These are phyloP conservation scores for Aspergillus sparsus DNA, from an alignment of 495 filamentous ascomycete species.

Conservation along the genomic window DNA sequence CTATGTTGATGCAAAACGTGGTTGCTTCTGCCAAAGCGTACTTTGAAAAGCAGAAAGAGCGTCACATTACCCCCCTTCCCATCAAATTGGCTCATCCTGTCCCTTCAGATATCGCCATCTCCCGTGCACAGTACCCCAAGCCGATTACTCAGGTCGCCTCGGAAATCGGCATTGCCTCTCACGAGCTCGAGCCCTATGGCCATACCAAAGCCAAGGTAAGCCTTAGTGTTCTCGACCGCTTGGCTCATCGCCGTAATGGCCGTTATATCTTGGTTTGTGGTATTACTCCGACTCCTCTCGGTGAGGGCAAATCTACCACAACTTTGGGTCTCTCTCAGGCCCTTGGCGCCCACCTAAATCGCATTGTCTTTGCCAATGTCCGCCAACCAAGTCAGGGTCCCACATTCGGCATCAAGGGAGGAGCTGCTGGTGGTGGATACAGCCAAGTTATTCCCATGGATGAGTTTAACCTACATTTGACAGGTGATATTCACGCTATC, in stretches of 20 bases:
- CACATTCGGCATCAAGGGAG: conserved; percentile 98
- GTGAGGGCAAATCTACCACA: conserved; percentile 98
- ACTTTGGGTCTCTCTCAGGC: conserved; percentile 94
- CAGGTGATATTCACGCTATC: conserved; percentile 97
- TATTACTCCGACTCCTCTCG: conserved; percentile 96
- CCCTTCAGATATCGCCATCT: conserved; percentile 92
- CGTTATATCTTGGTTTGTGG: conserved; percentile 90
- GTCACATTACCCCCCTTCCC: conserved; percentile 75
- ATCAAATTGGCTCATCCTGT: conserved; percentile 74
- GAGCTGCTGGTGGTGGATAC: conserved; percentile 94
- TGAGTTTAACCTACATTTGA: conserved; percentile 97
- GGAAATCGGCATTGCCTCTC: conserved; percentile 80
- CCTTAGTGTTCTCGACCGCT: conserved; percentile 74
- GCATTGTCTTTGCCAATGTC: conserved; percentile 92
- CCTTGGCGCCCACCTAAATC: conserved; percentile 83
- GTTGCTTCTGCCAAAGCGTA: conserved; percentile 77
- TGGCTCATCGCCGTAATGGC: conserved; percentile 83
- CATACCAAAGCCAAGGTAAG: conserved; percentile 94
- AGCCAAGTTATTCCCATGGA: conserved; percentile 99
- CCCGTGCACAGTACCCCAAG: conserved; percentile 85
- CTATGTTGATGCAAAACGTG: conserved; percentile 93
- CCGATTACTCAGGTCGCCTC: conserved; percentile 78
- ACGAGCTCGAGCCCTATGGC: conserved; percentile 93
- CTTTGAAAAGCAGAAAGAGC: conserved; percentile 77
- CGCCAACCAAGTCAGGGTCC: conserved; percentile 96